Percentiles rank a stretch among this genome's conserved stretches.
phyloP scores from a whole-genome alignment of 305 asterid genomes.

The Ilex paraguariensis region DNA sequence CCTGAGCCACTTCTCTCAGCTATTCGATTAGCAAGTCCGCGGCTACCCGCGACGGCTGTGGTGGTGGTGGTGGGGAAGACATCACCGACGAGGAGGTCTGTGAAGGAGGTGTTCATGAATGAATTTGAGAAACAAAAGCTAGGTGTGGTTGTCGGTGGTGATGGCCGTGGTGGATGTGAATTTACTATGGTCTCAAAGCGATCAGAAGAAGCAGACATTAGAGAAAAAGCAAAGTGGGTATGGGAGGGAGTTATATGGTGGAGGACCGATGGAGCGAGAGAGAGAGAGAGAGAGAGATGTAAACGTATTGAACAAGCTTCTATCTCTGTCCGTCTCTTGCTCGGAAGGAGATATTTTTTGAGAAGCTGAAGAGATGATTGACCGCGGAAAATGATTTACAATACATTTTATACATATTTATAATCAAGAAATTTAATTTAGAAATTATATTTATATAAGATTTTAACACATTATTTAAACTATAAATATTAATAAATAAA shows the following conservation, averaged over 20 bases:
- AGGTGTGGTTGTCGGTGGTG: background rate
- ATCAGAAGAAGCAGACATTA: background rate
- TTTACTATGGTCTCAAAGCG: too few relatives aligned
- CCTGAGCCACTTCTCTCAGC: constrained; percentile 4
- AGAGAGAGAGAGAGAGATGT: background rate
- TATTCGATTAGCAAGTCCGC: background rate
- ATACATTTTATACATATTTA: too few relatives aligned
- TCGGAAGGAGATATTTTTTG: too few relatives aligned
- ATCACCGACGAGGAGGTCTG: background rate
- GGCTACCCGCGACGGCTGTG: background rate
- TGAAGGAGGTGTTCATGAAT: background rate
- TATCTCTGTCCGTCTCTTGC: too few relatives aligned
- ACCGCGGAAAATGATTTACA: too few relatives aligned
- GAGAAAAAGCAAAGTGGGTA: background rate
- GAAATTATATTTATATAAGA: too few relatives aligned
- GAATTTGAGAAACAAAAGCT: background rate
- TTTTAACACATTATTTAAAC: too few relatives aligned
- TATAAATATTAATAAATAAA: too few relatives aligned
- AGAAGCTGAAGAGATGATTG: too few relatives aligned
- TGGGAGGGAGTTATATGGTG: background rate
- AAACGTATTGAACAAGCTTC: too few relatives aligned
- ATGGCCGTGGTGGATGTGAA: too few relatives aligned
- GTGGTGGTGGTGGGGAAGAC: background rate
- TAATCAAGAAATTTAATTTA: too few relatives aligned
- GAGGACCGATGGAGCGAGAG: background rate